Conservation (phyloP, 495 filamentous ascomycete species). For the Polyplosphaeria fusca region DNA sequence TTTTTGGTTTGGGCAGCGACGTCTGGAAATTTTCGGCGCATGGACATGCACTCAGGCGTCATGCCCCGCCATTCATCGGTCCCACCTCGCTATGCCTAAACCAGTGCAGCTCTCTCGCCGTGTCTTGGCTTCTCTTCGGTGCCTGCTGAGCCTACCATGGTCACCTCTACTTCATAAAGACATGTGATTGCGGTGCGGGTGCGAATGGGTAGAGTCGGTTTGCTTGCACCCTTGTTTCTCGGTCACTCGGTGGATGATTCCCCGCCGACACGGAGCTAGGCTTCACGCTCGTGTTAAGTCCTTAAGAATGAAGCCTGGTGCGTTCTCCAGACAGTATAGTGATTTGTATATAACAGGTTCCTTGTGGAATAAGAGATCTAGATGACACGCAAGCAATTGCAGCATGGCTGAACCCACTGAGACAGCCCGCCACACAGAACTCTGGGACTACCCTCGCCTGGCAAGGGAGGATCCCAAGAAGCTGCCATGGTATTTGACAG, state of each 20-base stretch:
- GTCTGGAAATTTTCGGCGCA: background rate
- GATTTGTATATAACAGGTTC: too few species aligned
- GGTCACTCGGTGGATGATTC: background rate
- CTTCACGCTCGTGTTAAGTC: background rate
- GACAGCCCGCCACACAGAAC: too few species aligned
- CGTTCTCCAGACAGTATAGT: too few species aligned
- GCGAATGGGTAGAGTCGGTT: background rate
- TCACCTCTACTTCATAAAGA: too few species aligned
- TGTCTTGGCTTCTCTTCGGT: background rate
- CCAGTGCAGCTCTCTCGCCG: background rate
- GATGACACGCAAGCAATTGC: too few species aligned
- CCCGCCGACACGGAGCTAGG: background rate
- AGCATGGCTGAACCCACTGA: too few species aligned
- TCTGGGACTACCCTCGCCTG: too few species aligned
- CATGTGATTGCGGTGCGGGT: too few species aligned
- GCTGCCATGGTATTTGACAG: conserved; percentile 8
- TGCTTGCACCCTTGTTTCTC: background rate
- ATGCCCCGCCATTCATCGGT: conserved; percentile 7
- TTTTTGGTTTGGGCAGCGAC: conserved; percentile 13
- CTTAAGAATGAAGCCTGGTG: too few species aligned
- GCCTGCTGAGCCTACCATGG: too few species aligned
- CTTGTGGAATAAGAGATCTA: too few species aligned
- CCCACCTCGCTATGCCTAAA: conserved; percentile 3
- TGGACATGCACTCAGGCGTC: too few species aligned
- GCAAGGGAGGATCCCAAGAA: conserved; percentile 3